Percentiles rank a stretch among this genome's conserved stretches.
Evolutionary conservation across 495 filamentous ascomycete species (phyloP).

Genomic region (Penicillium maclennaniae): DNA sequence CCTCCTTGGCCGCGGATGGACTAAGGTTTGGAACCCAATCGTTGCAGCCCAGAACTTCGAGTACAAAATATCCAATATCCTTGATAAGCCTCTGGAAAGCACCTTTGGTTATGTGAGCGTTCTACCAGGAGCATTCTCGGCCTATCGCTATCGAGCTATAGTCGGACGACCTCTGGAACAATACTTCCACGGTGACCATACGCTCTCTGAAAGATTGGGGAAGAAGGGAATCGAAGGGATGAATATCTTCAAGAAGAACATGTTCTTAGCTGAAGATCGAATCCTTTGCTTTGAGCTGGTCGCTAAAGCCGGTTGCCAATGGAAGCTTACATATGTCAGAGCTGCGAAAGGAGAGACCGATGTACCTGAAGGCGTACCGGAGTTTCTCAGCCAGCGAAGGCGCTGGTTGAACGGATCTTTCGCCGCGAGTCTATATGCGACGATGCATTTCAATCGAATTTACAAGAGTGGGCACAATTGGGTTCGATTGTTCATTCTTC

Average conservation of each 20-base stretch:
- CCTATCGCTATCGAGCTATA: slow-evolving; percentile 92
- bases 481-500: slow-evolving; percentile 88
- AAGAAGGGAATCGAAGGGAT: slow-evolving; percentile 99
- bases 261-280: slow-evolving; percentile 99
- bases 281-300: slow-evolving; percentile 98
- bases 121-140: slow-evolving; percentile 93
- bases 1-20: slow-evolving; percentile 84
- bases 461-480: slow-evolving; percentile 94
- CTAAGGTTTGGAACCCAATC: slow-evolving; percentile 84
- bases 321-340: slow-evolving; percentile 96
- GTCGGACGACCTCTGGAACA: slow-evolving; percentile 93
- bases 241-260: slow-evolving; percentile 99
- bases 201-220: slow-evolving; percentile 81
- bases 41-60: slow-evolving; percentile 96
- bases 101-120: slow-evolving; percentile 95
- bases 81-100: slow-evolving; percentile 93
- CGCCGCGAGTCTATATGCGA: slow-evolving; percentile 86
- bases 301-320: slow-evolving; percentile 95
- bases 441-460: slow-evolving; percentile 97
- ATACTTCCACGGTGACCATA: slow-evolving; percentile 98
- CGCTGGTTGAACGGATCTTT: slow-evolving; percentile 98
- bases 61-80: slow-evolving; percentile 97
- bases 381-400: slow-evolving; percentile 91
- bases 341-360: slow-evolving; percentile 97
- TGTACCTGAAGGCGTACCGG: slow-evolving; percentile 84